Base-by-base conservation (phyloP, 148 eudicot genomes). In the Chenopodium formosanum region DNA sequence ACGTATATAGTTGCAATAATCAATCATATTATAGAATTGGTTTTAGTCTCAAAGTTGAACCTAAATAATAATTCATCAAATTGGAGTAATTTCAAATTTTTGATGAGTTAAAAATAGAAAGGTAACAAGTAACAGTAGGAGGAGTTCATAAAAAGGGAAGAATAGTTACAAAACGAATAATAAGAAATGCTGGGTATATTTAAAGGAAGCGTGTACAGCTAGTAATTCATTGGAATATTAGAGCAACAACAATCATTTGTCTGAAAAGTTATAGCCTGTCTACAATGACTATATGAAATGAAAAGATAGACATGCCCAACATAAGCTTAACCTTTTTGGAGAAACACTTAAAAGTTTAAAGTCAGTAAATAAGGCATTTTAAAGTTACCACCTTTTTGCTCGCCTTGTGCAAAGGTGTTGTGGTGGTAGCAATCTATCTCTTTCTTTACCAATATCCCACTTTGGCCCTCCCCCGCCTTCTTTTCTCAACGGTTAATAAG, bases 201-300 rank as follows among this genome's bases (percentile, higher is more conserved):
- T 22, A 76, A 56, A 74, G 14, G 79, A 78, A 80, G 83, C 80
- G 83, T 80, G 83, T 76, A 80, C 80, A 84, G 68, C 86, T 84
- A 78, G 60, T 53, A 50, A 63, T n/a, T 75, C 47, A 77, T 63
- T 84, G 75, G 83, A 84, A 84, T 76, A 77, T 46, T 37, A 44
- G 22, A 75, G 58, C 44, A 71, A 25, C 68, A 84, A 71, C 73
- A 84, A 84, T 80, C 73, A 84, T 80, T 62, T 84, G 83, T 84
- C 83, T 77, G 70, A 80, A 81, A 81, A 84, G 86, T 80, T 84
- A 22, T 47, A 34, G 76, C 66, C 75, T 83, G 83, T 81, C 81
- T 83, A 8, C 82, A 67, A 83, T 74, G 20, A 79, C 78, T 80
- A 40, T 4, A 40, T 48, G 13, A 50, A 40, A 23, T 71, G 25